Evolutionary conservation across 768 basidiomycete species (phyloP).

Genomic region (Boletus subcaerulescens): DNA sequence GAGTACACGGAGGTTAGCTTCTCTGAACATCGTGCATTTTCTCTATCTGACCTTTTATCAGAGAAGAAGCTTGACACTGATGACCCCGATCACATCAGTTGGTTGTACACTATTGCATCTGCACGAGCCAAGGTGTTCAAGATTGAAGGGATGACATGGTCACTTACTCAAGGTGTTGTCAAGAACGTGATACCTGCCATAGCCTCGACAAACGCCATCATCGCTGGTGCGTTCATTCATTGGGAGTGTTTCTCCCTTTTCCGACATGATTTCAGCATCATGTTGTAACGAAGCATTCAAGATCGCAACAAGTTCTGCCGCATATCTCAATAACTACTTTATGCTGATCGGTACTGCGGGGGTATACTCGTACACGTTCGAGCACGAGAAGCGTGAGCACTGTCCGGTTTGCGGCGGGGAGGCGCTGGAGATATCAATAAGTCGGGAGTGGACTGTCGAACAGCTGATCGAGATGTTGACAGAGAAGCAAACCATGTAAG

Average conservation of each 20-base stretch:
- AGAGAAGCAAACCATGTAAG: slow-evolving; percentile 90
- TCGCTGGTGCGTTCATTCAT: slow-evolving; percentile 62
- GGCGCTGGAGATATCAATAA: slow-evolving; percentile 68
- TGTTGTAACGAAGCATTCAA: slow-evolving; percentile 99
- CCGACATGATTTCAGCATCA: slow-evolving; percentile 54
- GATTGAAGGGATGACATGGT: slow-evolving; percentile 98
- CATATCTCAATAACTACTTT: slow-evolving; percentile 95
- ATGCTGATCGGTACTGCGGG: slow-evolving; percentile 98
- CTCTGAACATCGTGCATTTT: background rate
- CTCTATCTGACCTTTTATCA: slow-evolving; percentile 5
- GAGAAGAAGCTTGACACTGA: slow-evolving; percentile 98
- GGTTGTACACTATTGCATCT: slow-evolving; percentile 81
- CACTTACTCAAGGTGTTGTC: slow-evolving; percentile 95
- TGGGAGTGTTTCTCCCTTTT: background rate
- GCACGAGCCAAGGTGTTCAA: slow-evolving; percentile 90
- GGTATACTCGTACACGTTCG: slow-evolving; percentile 95
- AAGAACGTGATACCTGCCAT: slow-evolving; percentile 99
- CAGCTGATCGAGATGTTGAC: slow-evolving; percentile 82
- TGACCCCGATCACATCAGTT: slow-evolving; percentile 93
- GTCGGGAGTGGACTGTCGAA: slow-evolving; percentile 75
- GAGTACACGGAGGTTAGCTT: slow-evolving; percentile 73
- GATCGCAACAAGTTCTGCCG: slow-evolving; percentile 92
- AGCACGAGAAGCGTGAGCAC: slow-evolving; percentile 88
- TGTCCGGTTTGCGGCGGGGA: slow-evolving; percentile 98
- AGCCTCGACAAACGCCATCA: slow-evolving; percentile 97